A percentile compares a stretch with the other conserved stretches of the same genome.
Conservation (phyloP, 306 rosid species). For the Casuarina glauca region DNA sequence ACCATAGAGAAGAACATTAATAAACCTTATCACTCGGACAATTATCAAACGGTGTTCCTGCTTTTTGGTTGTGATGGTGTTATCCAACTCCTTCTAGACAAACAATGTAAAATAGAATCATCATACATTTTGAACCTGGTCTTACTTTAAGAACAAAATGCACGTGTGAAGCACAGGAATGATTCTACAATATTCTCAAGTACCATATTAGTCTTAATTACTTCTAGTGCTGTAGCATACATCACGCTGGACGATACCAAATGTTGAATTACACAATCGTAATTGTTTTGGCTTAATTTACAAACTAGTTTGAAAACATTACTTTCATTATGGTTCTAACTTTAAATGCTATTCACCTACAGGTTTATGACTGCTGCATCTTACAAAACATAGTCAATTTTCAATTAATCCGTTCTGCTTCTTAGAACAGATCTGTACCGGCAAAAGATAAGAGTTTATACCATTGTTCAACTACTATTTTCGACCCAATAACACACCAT, state of each 20-base stretch:
- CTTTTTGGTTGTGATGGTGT: neutral
- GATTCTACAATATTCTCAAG: neutral
- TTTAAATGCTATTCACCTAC: neutral
- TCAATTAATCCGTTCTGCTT: neutral
- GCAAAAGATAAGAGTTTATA: neutral
- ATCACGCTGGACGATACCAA: neutral
- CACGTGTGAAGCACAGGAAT: neutral
- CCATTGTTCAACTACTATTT: slow-evolving; percentile 1
- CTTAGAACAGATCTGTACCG: neutral
- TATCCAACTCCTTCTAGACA: neutral
- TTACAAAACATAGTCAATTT: neutral
- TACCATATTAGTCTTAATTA: neutral
- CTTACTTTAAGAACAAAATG: neutral
- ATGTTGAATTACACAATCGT: neutral
- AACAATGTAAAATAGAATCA: neutral
- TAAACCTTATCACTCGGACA: neutral
- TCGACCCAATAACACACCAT: neutral
- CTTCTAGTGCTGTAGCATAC: neutral
- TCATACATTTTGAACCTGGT: neutral
- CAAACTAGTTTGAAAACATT: neutral
- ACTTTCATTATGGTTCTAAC: neutral
- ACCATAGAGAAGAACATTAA: neutral
- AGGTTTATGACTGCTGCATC: neutral
- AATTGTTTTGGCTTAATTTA: neutral
- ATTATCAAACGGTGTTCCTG: neutral